Evolutionary conservation across 2,329 filamentous ascomycete genomes (phyloP).

Genomic region (Verticillium isaacii): DNA sequence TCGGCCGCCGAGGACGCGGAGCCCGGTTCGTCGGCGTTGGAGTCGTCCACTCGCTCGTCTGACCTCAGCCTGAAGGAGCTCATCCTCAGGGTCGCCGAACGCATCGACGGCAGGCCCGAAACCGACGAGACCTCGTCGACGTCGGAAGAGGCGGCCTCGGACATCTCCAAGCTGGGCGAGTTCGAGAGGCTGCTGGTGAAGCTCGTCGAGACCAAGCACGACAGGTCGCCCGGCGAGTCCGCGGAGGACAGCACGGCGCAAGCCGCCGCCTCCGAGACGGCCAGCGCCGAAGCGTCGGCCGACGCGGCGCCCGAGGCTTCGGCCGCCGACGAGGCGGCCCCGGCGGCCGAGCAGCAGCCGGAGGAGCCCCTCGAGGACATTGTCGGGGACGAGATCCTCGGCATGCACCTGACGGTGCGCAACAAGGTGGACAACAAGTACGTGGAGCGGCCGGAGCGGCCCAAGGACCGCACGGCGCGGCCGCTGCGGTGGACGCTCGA

Average conservation of each 20-base stretch:
- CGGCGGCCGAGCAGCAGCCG: slow-evolving; percentile 4
- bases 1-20: neutral
- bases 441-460: slow-evolving; percentile 51
- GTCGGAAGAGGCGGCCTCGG: slow-evolving; percentile 15
- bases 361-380: slow-evolving; percentile 1
- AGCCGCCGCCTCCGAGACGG: neutral
- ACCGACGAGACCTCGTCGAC: slow-evolving; percentile 8
- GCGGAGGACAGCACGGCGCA: neutral
- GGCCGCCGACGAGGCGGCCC: neutral
- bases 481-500: slow-evolving; percentile 64
- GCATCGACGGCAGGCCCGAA: slow-evolving; percentile 32
- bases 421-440: slow-evolving; percentile 66
- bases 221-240: neutral
- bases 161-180: slow-evolving; percentile 36
- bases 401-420: slow-evolving; percentile 66
- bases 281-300: neutral
- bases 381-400: slow-evolving; percentile 44
- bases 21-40: neutral
- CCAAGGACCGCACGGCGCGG: slow-evolving; percentile 28
- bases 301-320: neutral
- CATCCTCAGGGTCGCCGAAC: slow-evolving; percentile 45
- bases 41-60: neutral
- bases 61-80: slow-evolving; percentile 36
- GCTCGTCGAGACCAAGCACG: slow-evolving; percentile 28
- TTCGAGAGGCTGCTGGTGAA: slow-evolving; percentile 49